Base-by-base conservation (phyloP, 352 stramenopile genomes). In the Phytophthora multivora region DNA sequence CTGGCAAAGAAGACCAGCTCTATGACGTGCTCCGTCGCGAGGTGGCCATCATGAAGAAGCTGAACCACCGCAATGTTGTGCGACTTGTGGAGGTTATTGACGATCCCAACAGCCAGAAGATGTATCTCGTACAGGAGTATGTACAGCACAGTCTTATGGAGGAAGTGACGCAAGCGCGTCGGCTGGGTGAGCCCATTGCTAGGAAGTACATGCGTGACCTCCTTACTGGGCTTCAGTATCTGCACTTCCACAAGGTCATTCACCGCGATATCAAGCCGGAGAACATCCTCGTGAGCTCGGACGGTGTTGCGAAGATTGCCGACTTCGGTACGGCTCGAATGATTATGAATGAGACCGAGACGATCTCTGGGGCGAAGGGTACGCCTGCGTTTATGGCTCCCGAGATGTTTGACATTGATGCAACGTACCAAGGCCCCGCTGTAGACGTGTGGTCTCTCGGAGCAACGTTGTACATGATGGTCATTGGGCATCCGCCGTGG, bases 21-120 rank as follows among this genome's bases (percentile, higher is more conserved):
- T 86, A 94, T 49, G 87, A 93, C 45, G 87, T 89, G 19, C 46
- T 96, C 52, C 82, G 86, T 8, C 81, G 89, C 19, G 95, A 98
- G 70, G 96, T 98, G 19, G 92, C 91, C 9, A 98, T 98, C 59
- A 98, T 98, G 95, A 98, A 98, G 73, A 97, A 97, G 56, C 77
- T 98, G 2, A 91, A 87, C 56, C 95, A 98, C 69, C 84, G 76
- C 23, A 97, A 98, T 69, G 90, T 98, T 18, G 87, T 98, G 45
- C 80, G 92, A 46, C 81, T 98, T 13, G 91, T 97, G 25, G 95
- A 98, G 64, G 93, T 98, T 15, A 98, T 98, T 46, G 95, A 98
- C 56, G 93, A 98, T 47, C 90, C 89, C 5, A 91, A 87, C 21
- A 93, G 89, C 21, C 91, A 98, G 67, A 97, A 98, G 60, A 93